Evolutionary conservation across 768 basidiomycete genomes (phyloP).

Genomic region (Floccularia luteovirens): DNA sequence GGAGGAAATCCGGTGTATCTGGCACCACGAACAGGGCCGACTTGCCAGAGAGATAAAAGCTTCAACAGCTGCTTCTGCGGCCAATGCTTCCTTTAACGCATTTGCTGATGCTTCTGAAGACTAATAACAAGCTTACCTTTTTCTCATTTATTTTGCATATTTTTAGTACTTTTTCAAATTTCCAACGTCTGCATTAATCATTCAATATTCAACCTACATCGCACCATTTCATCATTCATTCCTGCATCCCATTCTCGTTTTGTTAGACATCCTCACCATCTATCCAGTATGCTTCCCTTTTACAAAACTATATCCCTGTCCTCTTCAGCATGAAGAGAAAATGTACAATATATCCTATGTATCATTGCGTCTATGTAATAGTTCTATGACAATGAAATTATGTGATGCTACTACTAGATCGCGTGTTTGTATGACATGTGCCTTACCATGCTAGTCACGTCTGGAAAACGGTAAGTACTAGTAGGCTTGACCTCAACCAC

Average conservation of each 20-base stretch:
- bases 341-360: no score
- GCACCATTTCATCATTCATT: neutral
- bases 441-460: no score
- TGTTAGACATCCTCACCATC: neutral
- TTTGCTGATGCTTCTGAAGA: slow-evolving; percentile 40
- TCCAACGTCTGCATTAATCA: slow-evolving; percentile 11
- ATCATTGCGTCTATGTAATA: no score
- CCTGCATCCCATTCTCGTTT: neutral
- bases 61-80: slow-evolving; percentile 10
- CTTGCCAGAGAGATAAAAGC: slow-evolving; percentile 37
- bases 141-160: slow-evolving; percentile 1
- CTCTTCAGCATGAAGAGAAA: no score
- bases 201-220: neutral
- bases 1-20: slow-evolving; percentile 46
- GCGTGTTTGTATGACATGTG: no score
- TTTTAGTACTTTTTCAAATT: slow-evolving; percentile 3
- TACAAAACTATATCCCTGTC: no score
- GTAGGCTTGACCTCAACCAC: no score
- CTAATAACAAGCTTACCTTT: slow-evolving; percentile 13
- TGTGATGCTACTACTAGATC: no score
- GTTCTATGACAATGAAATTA: no score
- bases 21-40: slow-evolving; percentile 40
- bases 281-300: neutral
- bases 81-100: slow-evolving; percentile 12
- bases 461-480: no score